A percentile compares a stretch with the other conserved stretches of the same genome.
Evolutionary conservation across 2,329 filamentous ascomycete species (phyloP).

Genomic region (Penicillium sp.): DNA sequence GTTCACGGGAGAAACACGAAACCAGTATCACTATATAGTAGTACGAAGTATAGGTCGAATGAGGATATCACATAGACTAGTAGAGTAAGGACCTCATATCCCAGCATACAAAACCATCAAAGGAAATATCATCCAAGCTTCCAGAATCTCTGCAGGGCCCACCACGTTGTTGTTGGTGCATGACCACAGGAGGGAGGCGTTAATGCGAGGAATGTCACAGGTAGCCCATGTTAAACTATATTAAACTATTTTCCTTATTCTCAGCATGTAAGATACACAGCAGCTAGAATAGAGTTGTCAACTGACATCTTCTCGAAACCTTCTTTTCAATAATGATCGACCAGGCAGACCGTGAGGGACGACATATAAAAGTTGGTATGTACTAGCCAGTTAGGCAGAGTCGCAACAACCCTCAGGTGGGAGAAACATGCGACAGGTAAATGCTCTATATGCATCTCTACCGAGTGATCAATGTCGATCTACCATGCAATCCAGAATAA

Average conservation of each 20-base stretch:
- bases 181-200: neutral
- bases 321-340: slow-evolving; percentile 1
- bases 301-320: neutral
- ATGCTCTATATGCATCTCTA: no score
- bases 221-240: neutral
- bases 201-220: neutral
- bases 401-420: no score
- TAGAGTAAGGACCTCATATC: neutral
- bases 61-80: neutral
- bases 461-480: no score
- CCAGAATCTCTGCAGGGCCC: neutral
- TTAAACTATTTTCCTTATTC: neutral
- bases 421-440: no score
- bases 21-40: neutral
- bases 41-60: neutral
- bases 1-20: no score
- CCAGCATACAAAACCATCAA: neutral
- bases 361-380: neutral
- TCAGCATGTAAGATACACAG: neutral
- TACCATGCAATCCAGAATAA: neutral
- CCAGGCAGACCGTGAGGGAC: neutral
- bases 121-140: neutral
- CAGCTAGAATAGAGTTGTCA: no score
- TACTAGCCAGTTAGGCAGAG: neutral
- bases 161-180: neutral